Evolutionary conservation across 768 basidiomycete genomes (phyloP).

Genomic region (Psilocybe azurescens): DNA sequence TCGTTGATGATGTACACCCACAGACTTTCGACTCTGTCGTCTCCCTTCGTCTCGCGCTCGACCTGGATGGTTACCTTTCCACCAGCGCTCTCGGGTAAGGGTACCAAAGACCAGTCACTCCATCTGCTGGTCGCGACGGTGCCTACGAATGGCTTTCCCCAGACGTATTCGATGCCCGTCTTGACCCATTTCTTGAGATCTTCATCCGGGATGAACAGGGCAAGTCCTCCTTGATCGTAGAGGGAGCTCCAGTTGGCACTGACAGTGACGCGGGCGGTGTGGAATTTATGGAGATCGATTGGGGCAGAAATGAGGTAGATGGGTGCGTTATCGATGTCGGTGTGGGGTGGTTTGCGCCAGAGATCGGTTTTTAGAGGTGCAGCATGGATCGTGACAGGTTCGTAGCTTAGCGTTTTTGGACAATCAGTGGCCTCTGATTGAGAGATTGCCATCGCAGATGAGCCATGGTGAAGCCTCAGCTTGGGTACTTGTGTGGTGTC

Average conservation of each 20-base stretch:
- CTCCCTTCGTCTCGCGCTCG: slow-evolving; percentile 33
- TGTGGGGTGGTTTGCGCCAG: slow-evolving; percentile 37
- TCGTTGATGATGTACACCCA: slow-evolving; percentile 36
- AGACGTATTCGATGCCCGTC: slow-evolving; percentile 36
- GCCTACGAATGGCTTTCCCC: slow-evolving; percentile 33
- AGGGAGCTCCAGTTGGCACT: slow-evolving; percentile 32
- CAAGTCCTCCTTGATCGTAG: slow-evolving; percentile 38
- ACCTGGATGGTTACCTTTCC: slow-evolving; percentile 35
- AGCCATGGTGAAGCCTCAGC: slow-evolving; percentile 35
- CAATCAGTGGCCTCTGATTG: slow-evolving; percentile 23
- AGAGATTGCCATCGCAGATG: slow-evolving; percentile 36
- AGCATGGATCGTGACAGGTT: slow-evolving; percentile 29
- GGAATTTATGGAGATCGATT: slow-evolving; percentile 35
- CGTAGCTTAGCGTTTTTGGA: slow-evolving; percentile 28
- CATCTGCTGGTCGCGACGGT: slow-evolving; percentile 36
- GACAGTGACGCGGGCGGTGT: slow-evolving; percentile 35
- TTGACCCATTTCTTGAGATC: slow-evolving; percentile 38
- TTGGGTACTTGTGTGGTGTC: slow-evolving; percentile 22
- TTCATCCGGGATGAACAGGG: slow-evolving; percentile 37
- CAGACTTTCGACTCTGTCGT: slow-evolving; percentile 35
- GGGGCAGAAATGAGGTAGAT: slow-evolving; percentile 32
- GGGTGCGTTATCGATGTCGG: slow-evolving; percentile 36
- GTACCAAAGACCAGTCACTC: slow-evolving; percentile 38
- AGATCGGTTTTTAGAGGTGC: slow-evolving; percentile 35
- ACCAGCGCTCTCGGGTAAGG: slow-evolving; percentile 25